Percentiles rank a stretch among this genome's conserved stretches.
Conservation (phyloP, 2,329 filamentous ascomycete species). For the Zasmidium citrigriseum region DNA sequence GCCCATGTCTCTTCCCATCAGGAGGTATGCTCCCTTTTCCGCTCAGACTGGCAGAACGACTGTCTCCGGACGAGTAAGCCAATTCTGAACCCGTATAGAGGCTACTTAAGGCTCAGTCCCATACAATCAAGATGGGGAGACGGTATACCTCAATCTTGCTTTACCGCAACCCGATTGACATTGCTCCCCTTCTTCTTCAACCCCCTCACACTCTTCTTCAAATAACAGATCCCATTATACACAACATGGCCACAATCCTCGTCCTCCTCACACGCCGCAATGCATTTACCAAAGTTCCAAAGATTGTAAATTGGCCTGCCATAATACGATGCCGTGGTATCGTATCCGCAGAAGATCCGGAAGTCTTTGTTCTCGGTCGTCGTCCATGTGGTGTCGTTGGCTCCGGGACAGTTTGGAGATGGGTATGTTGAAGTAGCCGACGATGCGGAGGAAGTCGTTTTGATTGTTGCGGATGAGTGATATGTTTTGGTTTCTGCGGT, state of each 20-base stretch:
- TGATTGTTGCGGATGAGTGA: not conserved
- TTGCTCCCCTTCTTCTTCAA: not conserved
- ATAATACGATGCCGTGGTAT: constrained; percentile 1
- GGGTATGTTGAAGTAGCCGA: not conserved
- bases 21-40: too few species aligned
- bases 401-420: not conserved
- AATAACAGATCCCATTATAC: constrained; percentile 5
- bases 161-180: constrained; percentile 5
- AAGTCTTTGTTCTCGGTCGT: constrained; percentile 3
- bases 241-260: constrained; percentile 1
- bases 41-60: too few species aligned
- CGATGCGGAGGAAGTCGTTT: not conserved
- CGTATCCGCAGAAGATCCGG: constrained; percentile 1
- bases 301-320: not conserved
- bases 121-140: too few species aligned
- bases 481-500: not conserved
- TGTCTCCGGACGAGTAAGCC: too few species aligned
- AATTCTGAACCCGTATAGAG: too few species aligned
- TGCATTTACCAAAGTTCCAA: constrained; percentile 5
- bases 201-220: constrained; percentile 2
- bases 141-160: too few species aligned
- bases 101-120: too few species aligned
- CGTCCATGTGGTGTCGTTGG: constrained; percentile 1
- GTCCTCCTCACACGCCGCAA: not conserved
- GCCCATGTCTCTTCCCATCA: too few species aligned